Evolutionary conservation across 73 alveolate species (phyloP).

Genomic region (Paraurostyla sp.): DNA sequence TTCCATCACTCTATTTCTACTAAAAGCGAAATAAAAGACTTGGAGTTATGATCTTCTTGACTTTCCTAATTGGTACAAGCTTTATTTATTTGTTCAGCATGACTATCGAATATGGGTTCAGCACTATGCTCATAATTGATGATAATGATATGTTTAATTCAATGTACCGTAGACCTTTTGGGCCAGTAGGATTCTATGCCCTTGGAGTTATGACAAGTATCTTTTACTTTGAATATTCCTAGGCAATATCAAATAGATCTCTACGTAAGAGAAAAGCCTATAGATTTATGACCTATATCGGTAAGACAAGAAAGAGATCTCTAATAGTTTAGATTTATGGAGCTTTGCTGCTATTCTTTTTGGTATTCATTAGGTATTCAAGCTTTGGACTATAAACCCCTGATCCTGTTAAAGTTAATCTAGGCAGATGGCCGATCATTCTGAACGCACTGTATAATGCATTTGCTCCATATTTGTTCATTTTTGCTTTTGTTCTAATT

Average conservation of each 20-base stretch:
- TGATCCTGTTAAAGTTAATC: not conserved
- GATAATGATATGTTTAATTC: slow-evolving; percentile 5
- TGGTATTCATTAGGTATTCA: slow-evolving; percentile 45
- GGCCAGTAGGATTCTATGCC: slow-evolving; percentile 37
- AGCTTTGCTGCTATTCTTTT: not conserved
- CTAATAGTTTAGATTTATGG: slow-evolving; percentile 19
- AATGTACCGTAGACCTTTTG: slow-evolving; percentile 7
- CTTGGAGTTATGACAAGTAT: slow-evolving; percentile 22
- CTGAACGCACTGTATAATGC: slow-evolving; percentile 37
- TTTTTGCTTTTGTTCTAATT: not conserved
- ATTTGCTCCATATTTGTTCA: slow-evolving; percentile 41
- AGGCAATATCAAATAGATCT: slow-evolving; percentile 1
- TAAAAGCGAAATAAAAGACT: not conserved
- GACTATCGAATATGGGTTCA: not conserved
- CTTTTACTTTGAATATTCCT: slow-evolving; percentile 39
- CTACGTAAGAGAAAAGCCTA: slow-evolving; percentile 11
- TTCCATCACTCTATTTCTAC: slow-evolving; percentile 23
- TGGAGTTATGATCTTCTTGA: not conserved
- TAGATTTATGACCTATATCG: slow-evolving; percentile 11
- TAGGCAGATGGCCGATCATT: slow-evolving; percentile 49
- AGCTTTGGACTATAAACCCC: not conserved
- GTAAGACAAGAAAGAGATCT: not conserved
- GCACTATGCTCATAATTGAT: not conserved
- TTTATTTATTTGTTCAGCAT: not conserved
- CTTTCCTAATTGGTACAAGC: not conserved